A percentile compares a stretch with the other conserved stretches of the same genome.
Conservation (phyloP, 2,329 filamentous ascomycete genomes). For the Aureobasidium sp. region DNA sequence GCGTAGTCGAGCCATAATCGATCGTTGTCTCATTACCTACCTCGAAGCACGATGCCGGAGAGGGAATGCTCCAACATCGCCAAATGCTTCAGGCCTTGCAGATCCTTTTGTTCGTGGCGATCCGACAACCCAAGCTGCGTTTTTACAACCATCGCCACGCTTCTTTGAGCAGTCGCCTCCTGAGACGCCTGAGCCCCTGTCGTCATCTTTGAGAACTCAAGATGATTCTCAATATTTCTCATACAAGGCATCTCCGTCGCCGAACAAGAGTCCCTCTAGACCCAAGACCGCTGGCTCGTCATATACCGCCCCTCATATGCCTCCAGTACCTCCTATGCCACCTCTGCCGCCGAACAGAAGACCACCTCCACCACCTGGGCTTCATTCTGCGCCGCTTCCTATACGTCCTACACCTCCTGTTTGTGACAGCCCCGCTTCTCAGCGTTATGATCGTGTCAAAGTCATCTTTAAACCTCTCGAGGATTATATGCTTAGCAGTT, state of each 20-base stretch:
- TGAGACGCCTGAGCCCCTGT: constrained; percentile 4
- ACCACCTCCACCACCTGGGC: constrained; percentile 28
- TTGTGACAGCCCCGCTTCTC: constrained; percentile 16
- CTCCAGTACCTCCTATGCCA: constrained; percentile 21
- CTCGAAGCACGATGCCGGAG: constrained; percentile 28
- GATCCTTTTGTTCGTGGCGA: constrained; percentile 10
- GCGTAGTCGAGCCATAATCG: constrained; percentile 52
- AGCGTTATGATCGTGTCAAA: constrained; percentile 37
- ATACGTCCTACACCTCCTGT: constrained; percentile 21
- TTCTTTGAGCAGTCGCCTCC: constrained; percentile 3
- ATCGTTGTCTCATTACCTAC: constrained; percentile 47
- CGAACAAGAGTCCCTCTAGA: not conserved
- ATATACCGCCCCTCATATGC: not conserved
- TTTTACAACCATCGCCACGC: not conserved
- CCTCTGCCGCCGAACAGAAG: constrained; percentile 25
- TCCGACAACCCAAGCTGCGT: not conserved
- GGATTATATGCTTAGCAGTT: constrained; percentile 64
- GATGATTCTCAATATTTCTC: constrained; percentile 17
- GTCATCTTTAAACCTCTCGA: constrained; percentile 69
- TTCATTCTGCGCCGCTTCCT: constrained; percentile 1
- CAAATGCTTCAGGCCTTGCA: not conserved
- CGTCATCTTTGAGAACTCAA: constrained; percentile 14
- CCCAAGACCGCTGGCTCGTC: not conserved
- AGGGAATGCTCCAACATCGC: not conserved
- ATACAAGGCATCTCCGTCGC: not conserved